Percentiles rank a stretch among this genome's conserved stretches.
These are phyloP conservation scores for Ogataea pini DNA, from an alignment of 805 yeast genomes.

Conservation along the genomic window DNA sequence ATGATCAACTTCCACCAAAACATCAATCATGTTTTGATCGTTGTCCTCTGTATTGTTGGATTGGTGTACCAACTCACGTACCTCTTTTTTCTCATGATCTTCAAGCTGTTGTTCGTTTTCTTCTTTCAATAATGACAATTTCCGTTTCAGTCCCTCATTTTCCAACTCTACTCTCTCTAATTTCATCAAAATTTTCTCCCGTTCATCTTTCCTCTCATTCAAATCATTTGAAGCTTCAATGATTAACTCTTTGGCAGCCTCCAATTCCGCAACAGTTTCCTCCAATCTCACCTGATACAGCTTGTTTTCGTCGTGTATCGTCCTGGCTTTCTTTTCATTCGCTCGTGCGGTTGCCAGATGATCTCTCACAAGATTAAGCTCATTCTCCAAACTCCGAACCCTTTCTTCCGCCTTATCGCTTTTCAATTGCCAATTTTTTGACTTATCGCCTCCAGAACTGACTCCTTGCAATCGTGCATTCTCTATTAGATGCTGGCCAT, in stretches of 20 bases:
- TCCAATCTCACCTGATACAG: background rate
- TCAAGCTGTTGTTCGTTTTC: background rate
- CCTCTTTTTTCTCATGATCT: background rate
- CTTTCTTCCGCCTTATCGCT: conserved; percentile 24
- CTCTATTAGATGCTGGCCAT: conserved; percentile 2
- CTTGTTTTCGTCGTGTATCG: conserved; percentile 14
- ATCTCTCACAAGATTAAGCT: conserved; percentile 21
- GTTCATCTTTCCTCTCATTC: conserved; percentile 4
- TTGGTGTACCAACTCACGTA: background rate
- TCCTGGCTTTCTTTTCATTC: conserved; percentile 19
- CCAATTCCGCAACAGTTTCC: conserved; percentile 9
- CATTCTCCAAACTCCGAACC: conserved; percentile 21
- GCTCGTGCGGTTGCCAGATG: conserved; percentile 24
- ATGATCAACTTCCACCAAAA: conserved; percentile 2
- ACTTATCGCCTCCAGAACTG: conserved; percentile 1
- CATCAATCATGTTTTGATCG: conserved; percentile 1
- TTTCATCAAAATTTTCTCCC: conserved; percentile 10
- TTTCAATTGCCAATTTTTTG: conserved; percentile 9
- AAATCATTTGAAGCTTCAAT: conserved; percentile 6
- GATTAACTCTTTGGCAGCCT: conserved; percentile 3
- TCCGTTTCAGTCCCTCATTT: conserved; percentile 1
- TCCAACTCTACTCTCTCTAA: background rate
- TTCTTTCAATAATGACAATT: background rate
- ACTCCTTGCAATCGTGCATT: conserved; percentile 3
- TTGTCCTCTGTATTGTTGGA: conserved; percentile 1